These are phyloP conservation scores for Nigrospora oryzae DNA, from an alignment of 2,329 filamentous ascomycete species.

Conservation along the genomic window DNA sequence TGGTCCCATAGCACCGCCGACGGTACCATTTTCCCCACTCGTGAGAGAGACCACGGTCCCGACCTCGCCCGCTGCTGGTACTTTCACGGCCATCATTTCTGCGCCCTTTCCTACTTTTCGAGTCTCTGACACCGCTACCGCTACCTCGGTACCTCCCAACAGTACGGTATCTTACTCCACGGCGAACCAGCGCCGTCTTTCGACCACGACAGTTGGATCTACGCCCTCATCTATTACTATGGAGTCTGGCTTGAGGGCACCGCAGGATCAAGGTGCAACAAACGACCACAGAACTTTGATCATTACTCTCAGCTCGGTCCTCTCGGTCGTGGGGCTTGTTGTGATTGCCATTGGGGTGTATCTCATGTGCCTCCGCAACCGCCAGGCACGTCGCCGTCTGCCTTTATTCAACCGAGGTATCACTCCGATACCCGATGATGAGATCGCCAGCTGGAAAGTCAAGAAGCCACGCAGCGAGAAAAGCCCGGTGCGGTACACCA, in stretches of 20 bases:
- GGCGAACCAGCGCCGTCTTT: no score
- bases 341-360: slow-evolving; percentile 26
- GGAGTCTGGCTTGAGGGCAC: neutral
- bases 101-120: neutral
- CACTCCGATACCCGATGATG: slow-evolving; percentile 55
- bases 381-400: slow-evolving; percentile 21
- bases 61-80: neutral
- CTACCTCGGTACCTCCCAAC: neutral
- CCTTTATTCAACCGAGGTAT: slow-evolving; percentile 45
- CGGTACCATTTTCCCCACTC: no score
- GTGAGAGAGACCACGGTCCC: neutral
- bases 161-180: neutral
- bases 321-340: slow-evolving; percentile 35
- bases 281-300: slow-evolving; percentile 30
- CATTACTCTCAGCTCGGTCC: slow-evolving; percentile 40
- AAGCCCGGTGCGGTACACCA: slow-evolving; percentile 13
- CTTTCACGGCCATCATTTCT: slow-evolving; percentile 1
- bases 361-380: slow-evolving; percentile 26
- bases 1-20: no score
- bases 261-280: slow-evolving; percentile 1
- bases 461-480: slow-evolving; percentile 22
- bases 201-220: neutral
- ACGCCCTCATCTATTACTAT: neutral
- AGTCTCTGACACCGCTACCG: neutral
- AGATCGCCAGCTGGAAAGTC: slow-evolving; percentile 56